Evolutionary conservation across 768 basidiomycete species (phyloP).

Genomic region (Pisolithus tinctorius): DNA sequence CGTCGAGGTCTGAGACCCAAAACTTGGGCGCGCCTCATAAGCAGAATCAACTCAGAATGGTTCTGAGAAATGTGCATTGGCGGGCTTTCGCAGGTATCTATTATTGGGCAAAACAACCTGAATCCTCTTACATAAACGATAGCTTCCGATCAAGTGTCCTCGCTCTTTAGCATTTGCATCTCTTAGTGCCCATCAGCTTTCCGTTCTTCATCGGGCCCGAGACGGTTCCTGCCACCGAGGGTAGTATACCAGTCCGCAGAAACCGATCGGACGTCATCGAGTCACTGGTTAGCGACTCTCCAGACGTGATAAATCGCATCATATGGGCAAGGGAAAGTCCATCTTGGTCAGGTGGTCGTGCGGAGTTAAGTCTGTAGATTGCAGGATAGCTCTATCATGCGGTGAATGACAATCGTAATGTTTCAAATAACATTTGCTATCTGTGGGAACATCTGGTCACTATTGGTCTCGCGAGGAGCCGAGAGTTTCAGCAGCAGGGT

Average conservation of each 20-base stretch:
- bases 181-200: slow-evolving; percentile 42
- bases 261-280: slow-evolving; percentile 36
- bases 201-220: slow-evolving; percentile 46
- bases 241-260: slow-evolving; percentile 37
- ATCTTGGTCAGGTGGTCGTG: not conserved
- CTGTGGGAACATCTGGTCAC: too few relatives aligned
- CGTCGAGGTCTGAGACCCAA: too few relatives aligned
- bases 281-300: slow-evolving; percentile 27
- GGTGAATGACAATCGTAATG: not conserved
- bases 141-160: not conserved
- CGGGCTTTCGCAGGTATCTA: too few relatives aligned
- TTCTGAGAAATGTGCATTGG: too few relatives aligned
- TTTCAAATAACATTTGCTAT: too few relatives aligned
- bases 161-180: not conserved
- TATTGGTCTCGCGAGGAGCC: too few relatives aligned
- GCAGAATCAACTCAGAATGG: too few relatives aligned
- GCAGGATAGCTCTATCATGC: not conserved
- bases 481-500: not conserved
- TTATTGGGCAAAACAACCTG: too few relatives aligned
- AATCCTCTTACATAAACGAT: not conserved
- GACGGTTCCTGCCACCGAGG: slow-evolving; percentile 36
- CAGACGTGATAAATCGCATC: slow-evolving; percentile 34
- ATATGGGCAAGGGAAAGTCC: slow-evolving; percentile 20
- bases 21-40: too few relatives aligned
- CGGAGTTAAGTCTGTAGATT: not conserved